Evolutionary conservation across 2,329 filamentous ascomycete genomes (phyloP), one percentile per base, ranked within the genome.

Genomic region (Leptographium wingfieldii): DNA sequence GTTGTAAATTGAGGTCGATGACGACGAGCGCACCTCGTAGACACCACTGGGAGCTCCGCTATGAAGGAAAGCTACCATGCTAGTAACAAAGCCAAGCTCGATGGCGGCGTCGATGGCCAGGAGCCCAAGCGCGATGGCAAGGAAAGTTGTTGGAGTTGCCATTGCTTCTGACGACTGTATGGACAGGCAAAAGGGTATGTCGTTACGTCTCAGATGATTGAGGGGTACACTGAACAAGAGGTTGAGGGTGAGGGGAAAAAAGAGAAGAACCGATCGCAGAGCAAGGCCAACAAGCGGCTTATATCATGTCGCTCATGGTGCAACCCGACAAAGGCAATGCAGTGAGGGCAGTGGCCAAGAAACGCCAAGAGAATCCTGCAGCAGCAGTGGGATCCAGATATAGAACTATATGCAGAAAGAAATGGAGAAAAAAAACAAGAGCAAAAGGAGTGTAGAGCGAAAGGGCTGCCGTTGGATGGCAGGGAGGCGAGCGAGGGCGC

Each of bases 51-150:
- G 71, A 0, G 60, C 35, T 55, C 59, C 58, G 29, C 61, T 60
- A 60, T 73, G 70, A 4, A 77, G 65, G 66, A 70, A 77, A 19
- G 67, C 66, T 40, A 75, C 71, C 63, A 69, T 75, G 63, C 67
- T 69, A 55, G 70, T 71, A 57, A 75, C 66, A 40, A 76, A 69
- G 48, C 68, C 66, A 27, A 76, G 62, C 62, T 74, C 72, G 63
- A 77, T 69, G 58, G 69, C 66, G 14, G 72, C 69, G 59, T 73
- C 71, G 49, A 72, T 63, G 60, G 70, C 65, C 25, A 75, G 67
- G 10, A 75, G 61, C 38, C 66, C 66, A 16, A 74, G 61, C 31
- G 66, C 63, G 51, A 67, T 56, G 7, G 63, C 59, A 56, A 65
- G 59, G 38, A 54, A n/a, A 14, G 64, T 19, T 2, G 62, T 60